Base-by-base conservation (phyloP, 306 rosid species). In the Crataegus laevigata region DNA sequence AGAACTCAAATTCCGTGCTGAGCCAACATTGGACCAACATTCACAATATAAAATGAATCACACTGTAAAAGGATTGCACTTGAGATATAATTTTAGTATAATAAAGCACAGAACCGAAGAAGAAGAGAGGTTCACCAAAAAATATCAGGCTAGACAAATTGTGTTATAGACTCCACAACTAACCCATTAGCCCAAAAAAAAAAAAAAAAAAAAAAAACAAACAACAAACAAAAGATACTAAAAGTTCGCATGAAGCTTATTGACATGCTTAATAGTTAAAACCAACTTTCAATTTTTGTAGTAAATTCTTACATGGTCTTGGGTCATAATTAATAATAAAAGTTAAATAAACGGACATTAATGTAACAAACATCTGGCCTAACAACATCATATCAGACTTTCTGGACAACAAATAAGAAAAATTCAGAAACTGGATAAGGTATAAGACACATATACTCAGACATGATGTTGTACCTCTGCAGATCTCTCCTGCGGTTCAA, bases 401-500 rank as follows among this genome's bases (percentile, higher is more conserved):
- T 72, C 47, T 71, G 25, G 11, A 52, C 12, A 13, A 22, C 30
- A 71, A 34, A 28, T 34, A 61, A 71, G 43, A 51, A 19, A 21
- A 51, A 52, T 11, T 21, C 29, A 34, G 51, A 32, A 71, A 71
- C 52, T 34, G 65, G 51, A 54, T 34, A n/a, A 32, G 34, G 50
- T 71, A 55, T 71, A 55, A 12, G 51, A 36, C 65, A 8, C 28
- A n/a, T n/a, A 66, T 34, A 13, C 4, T 54, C 58, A 3, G 32
- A 12, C 5, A 17, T 65, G 8, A 45, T 66, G 74, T 47, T 36
- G 40, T 84, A 94, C 96, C 98, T 94, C 97, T 26, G 82, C 74
- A 76, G 92, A 91, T 89, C 88, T 91, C 30, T 86, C 89, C 40
- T 72, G 88, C 54, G 74, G 65, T 68, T 87, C 96, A 14, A 81